Evolutionary conservation across 2,329 filamentous ascomycete species (phyloP).

Genomic region (Juglanconis oblonga): DNA sequence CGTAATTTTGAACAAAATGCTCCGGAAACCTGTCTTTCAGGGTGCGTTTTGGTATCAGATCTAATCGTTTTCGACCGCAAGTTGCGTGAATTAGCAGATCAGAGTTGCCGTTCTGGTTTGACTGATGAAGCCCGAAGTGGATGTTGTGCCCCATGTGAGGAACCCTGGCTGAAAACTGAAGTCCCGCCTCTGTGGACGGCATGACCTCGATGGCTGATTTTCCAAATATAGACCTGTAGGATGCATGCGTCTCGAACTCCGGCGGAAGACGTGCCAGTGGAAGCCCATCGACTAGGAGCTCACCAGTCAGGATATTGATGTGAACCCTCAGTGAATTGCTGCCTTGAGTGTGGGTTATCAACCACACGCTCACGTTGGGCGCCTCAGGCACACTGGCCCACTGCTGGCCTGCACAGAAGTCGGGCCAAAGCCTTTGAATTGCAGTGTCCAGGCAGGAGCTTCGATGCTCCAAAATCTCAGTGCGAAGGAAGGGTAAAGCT

Average conservation of each 20-base stretch:
- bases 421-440: constrained; percentile 26
- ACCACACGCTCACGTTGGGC: too few species aligned
- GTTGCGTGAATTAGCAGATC: too few species aligned
- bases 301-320: constrained; percentile 49
- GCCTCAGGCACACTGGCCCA: too few species aligned
- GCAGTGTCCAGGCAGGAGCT: constrained; percentile 23
- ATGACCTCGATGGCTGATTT: constrained; percentile 39
- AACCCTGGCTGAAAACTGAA: constrained; percentile 41
- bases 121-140: too few species aligned
- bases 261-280: constrained; percentile 45
- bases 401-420: constrained; percentile 16
- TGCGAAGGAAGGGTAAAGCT: constrained; percentile 18
- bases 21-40: constrained; percentile 31
- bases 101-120: too few species aligned
- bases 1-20: constrained; percentile 35
- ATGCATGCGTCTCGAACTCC: constrained; percentile 37
- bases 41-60: constrained; percentile 32
- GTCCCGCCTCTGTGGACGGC: constrained; percentile 33
- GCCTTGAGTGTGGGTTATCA: too few species aligned
- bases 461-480: constrained; percentile 8
- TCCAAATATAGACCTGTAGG: constrained; percentile 45
- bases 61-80: background rate
- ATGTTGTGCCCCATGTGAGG: constrained; percentile 27
- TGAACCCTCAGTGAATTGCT: constrained; percentile 30
- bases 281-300: constrained; percentile 49